A percentile compares a stretch with the other conserved stretches of the same genome.
phyloP scores from a whole-genome alignment of 2,329 filamentous ascomycete species.

The Exophiala spinifera region DNA sequence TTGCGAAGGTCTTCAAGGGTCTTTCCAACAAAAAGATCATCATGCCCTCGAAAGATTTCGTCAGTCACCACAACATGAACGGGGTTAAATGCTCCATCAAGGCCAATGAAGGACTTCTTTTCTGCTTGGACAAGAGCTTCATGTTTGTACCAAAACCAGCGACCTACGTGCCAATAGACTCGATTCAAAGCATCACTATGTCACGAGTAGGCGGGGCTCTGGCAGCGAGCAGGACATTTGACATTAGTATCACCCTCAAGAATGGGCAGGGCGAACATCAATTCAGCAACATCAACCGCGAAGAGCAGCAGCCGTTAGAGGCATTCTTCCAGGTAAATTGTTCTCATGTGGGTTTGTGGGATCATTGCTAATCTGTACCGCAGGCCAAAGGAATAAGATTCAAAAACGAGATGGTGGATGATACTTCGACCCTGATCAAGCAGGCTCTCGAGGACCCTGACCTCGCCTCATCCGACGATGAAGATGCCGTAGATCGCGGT shows the following conservation, averaged over 20 bases:
- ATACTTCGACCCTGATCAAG: constrained; percentile 66
- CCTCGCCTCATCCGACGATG: constrained; percentile 49
- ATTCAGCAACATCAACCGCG: constrained; percentile 98
- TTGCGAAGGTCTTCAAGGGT: constrained; percentile 92
- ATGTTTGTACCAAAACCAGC: constrained; percentile 99
- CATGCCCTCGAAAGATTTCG: constrained; percentile 89
- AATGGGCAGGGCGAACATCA: constrained; percentile 81
- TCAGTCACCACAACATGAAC: constrained; percentile 81
- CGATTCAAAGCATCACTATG: constrained; percentile 87
- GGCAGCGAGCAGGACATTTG: constrained; percentile 91
- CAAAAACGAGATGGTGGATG: constrained; percentile 98
- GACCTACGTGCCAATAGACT: constrained; percentile 94
- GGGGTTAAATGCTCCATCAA: constrained; percentile 99
- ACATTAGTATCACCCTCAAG: constrained; percentile 92
- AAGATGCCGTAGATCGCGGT: constrained; percentile 57
- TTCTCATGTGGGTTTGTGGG: neutral
- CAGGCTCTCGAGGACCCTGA: constrained; percentile 80
- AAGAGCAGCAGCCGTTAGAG: constrained; percentile 95
- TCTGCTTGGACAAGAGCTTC: constrained; percentile 96
- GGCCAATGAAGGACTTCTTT: constrained; percentile 94
- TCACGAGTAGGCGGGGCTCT: constrained; percentile 92
- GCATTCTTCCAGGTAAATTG: constrained; percentile 73
- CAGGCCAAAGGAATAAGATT: constrained; percentile 82
- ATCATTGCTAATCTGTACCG: neutral
- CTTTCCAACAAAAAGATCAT: constrained; percentile 93